Evolutionary conservation across 176 grass and related monocot genomes (phyloP).

Genomic region (Phoenix roebelenii): DNA sequence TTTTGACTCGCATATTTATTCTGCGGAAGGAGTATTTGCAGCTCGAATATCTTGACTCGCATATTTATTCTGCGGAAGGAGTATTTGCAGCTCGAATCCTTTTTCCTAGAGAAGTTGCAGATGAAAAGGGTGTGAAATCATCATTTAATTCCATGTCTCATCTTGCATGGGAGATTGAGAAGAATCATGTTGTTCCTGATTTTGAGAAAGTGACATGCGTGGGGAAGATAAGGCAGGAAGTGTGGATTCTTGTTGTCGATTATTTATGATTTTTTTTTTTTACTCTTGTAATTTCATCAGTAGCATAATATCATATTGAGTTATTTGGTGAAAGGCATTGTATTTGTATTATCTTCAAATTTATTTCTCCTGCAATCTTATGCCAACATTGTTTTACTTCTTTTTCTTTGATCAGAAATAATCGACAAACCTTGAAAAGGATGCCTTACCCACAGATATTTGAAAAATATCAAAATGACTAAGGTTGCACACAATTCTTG

Average conservation of each 20-base stretch:
- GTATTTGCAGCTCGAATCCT: conserved; percentile 61
- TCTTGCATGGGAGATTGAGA: conserved; percentile 94
- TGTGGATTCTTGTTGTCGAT: conserved; percentile 4
- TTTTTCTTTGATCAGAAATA: no score
- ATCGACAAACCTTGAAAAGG: no score
- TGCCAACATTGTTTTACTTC: no score
- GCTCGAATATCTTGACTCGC: conserved; percentile 74
- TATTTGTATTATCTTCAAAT: no score
- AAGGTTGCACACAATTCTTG: no score
- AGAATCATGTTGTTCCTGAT: conserved; percentile 47
- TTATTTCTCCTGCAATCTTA: no score
- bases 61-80: conserved; percentile 46
- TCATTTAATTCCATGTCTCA: conserved; percentile 95
- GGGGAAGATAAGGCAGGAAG: conserved; percentile 63
- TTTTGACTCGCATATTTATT: conserved; percentile 69
- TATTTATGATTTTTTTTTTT: not conserved
- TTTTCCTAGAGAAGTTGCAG: conserved; percentile 69
- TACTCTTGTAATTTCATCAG: conserved; percentile 9
- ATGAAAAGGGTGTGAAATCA: conserved; percentile 81
- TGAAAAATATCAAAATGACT: no score
- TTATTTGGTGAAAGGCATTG: no score
- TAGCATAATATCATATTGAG: no score
- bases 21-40: conserved; percentile 43
- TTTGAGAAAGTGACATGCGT: conserved; percentile 65
- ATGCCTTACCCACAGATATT: no score